A percentile compares a stretch with the other conserved stretches of the same genome.
These are phyloP conservation scores for Penicillium brasilianum DNA, from an alignment of 2,329 filamentous ascomycete species.

Conservation along the genomic window DNA sequence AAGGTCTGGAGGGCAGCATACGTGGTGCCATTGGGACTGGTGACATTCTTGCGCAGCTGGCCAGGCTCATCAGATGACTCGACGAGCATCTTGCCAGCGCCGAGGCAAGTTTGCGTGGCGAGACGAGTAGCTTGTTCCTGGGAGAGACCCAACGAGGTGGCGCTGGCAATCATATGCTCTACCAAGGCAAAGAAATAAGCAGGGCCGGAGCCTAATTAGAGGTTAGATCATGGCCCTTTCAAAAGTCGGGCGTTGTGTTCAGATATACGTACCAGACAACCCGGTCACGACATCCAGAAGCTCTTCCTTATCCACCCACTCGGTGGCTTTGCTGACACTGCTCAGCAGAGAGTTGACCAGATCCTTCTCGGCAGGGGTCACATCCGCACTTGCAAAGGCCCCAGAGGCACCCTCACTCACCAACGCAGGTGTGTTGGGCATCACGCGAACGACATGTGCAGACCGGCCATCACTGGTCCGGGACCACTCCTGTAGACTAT, in stretches of 20 bases:
- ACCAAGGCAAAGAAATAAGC: slow-evolving; percentile 47
- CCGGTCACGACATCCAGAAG: slow-evolving; percentile 45
- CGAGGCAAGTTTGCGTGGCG: slow-evolving; percentile 42
- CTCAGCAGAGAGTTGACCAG: slow-evolving; percentile 36
- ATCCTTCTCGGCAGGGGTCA: slow-evolving; percentile 37
- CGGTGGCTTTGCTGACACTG: slow-evolving; percentile 41
- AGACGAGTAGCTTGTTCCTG: slow-evolving; percentile 42
- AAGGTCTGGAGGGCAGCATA: slow-evolving; percentile 41
- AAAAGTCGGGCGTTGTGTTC: neutral
- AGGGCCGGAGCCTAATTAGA: slow-evolving; percentile 39
- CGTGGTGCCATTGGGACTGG: slow-evolving; percentile 44
- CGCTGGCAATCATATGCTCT: slow-evolving; percentile 41
- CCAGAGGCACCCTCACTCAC: slow-evolving; percentile 42
- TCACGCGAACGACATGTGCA: slow-evolving; percentile 41
- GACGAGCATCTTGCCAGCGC: slow-evolving; percentile 42
- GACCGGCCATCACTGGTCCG: slow-evolving; percentile 31
- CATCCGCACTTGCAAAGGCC: slow-evolving; percentile 34
- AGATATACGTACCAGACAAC: slow-evolving; percentile 36
- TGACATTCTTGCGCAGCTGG: slow-evolving; percentile 44
- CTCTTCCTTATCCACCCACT: slow-evolving; percentile 43
- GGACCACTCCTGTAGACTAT: slow-evolving; percentile 38
- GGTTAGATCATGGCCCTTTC: neutral
- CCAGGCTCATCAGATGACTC: slow-evolving; percentile 37
- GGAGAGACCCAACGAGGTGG: slow-evolving; percentile 38
- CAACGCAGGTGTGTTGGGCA: slow-evolving; percentile 44